These are phyloP conservation scores for Erodium moschatum DNA, from an alignment of 441 rosid genomes.

Conservation along the genomic window DNA sequence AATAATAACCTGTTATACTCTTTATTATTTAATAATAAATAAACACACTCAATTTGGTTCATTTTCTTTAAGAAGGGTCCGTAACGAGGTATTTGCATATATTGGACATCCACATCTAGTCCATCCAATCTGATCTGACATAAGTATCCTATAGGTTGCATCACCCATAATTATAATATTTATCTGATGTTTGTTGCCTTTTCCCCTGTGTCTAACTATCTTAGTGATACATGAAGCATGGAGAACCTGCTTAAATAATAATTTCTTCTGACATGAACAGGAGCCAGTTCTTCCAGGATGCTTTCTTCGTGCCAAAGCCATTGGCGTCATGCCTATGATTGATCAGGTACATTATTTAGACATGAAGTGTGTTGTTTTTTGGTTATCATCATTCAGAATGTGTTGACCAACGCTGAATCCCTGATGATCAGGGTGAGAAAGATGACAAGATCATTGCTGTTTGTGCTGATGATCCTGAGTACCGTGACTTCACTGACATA, in stretches of 20 bases:
- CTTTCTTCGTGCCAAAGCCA: conserved; percentile 71
- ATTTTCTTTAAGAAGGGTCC: background rate
- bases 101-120: background rate
- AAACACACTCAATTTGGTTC: background rate
- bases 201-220: background rate
- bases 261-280: conserved; percentile 23
- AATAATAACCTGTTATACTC: background rate
- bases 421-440: conserved; percentile 62
- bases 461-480: conserved; percentile 97
- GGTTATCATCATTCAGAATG: background rate
- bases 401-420: conserved; percentile 1
- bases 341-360: conserved; percentile 46
- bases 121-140: background rate
- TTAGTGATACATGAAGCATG: background rate
- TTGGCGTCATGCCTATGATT: conserved; percentile 79
- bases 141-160: background rate
- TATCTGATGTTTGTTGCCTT: background rate
- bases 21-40: background rate
- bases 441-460: conserved; percentile 98
- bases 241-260: background rate
- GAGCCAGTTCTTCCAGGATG: conserved; percentile 78
- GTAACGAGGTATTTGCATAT: background rate
- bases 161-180: background rate
- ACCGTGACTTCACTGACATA: conserved; percentile 83
- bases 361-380: background rate